phyloP scores from a whole-genome alignment of 2,329 filamentous ascomycete species.

The Trematosphaeria pertusa region DNA sequence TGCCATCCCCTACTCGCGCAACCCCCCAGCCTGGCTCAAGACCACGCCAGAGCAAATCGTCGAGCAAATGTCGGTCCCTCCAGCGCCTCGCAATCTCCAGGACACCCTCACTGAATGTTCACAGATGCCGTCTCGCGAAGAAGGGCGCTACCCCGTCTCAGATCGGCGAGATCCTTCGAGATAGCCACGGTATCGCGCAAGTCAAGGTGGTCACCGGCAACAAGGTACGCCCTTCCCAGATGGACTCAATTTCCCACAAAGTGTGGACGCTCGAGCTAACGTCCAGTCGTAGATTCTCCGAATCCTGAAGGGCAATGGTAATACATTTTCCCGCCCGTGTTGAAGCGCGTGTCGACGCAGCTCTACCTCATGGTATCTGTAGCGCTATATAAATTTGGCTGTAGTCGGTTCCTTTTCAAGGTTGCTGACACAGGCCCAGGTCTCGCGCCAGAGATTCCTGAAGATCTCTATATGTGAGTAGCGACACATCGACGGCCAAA shows the following conservation, averaged over 20 bases:
- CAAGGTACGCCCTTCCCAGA: too few relatives aligned
- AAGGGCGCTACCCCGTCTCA: slow-evolving; percentile 98
- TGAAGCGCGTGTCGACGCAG: slow-evolving; percentile 52
- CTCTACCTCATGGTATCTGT: slow-evolving; percentile 52
- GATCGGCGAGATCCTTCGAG: slow-evolving; percentile 98
- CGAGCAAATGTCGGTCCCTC: slow-evolving; percentile 99
- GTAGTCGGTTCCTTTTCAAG: slow-evolving; percentile 46
- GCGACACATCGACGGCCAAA: too few relatives aligned
- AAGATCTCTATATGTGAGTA: slow-evolving; percentile 99
- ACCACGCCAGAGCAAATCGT: slow-evolving; percentile 98
- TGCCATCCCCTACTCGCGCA: slow-evolving; percentile 95
- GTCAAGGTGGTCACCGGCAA: slow-evolving; percentile 85
- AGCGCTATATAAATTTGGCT: slow-evolving; percentile 72
- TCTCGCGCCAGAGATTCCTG: slow-evolving; percentile 97
- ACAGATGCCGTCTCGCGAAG: slow-evolving; percentile 97
- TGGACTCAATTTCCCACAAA: too few relatives aligned
- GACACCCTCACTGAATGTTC: background rate
- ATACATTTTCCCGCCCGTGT: slow-evolving; percentile 59
- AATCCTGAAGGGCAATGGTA: slow-evolving; percentile 98
- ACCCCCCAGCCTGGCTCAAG: slow-evolving; percentile 94
- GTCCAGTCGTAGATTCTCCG: too few relatives aligned
- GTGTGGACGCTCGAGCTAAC: too few relatives aligned
- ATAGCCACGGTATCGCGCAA: slow-evolving; percentile 97
- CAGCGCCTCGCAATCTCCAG: slow-evolving; percentile 55
- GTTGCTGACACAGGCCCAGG: slow-evolving; percentile 64